Base-by-base conservation (phyloP, 306 rosid species). In the Inga laurina region DNA sequence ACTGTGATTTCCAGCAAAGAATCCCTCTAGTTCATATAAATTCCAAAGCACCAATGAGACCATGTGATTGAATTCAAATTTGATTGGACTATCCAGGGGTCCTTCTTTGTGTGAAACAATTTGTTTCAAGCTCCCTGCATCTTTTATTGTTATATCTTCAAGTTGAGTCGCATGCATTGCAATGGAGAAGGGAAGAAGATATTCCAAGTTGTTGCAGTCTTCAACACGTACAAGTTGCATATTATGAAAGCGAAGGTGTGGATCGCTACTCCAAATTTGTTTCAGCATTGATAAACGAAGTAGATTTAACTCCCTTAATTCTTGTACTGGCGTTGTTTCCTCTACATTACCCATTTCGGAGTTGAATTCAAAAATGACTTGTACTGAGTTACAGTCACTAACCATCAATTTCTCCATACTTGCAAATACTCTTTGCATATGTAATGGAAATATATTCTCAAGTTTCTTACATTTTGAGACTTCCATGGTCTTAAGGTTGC, bases 1-100 rank as follows among this genome's bases (percentile, higher is more conserved):
- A 21, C 54, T 61, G 59, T 79, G 59, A n/a, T 39, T 44, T 46
- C 80, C 79, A 1, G 57, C 71, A 45, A 48, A 83, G 15, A 88
- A 81, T 24, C 73, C 64, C 35, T 19, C 68, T 1, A 88, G 72
- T 43, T 78, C 30, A 1, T 19, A 11, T 13, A 80, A 9, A 0
- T 35, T 0, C 7, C 4, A 24, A 78, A 88, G 78, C 2, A 2
- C 7, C 65, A 88, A 2, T 39, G 19, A 2, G 8, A 69, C 66
- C 6, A 89, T 21, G 0, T 51, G 45, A 8, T 18, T 64, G 7
- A 84, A 82, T 30, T 65, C 77, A 57, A 86, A 80, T 16, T 39
- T 41, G 4, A 22, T 10, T 16, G 16, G 10, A 39, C 3, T 8
- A 13, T 65, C 77, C 6, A 21, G 0, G 62, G 62, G 3, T 21